These are phyloP conservation scores for Irpex sp. DNA, from an alignment of 1,284 basidiomycete genomes.

Conservation along the genomic window DNA sequence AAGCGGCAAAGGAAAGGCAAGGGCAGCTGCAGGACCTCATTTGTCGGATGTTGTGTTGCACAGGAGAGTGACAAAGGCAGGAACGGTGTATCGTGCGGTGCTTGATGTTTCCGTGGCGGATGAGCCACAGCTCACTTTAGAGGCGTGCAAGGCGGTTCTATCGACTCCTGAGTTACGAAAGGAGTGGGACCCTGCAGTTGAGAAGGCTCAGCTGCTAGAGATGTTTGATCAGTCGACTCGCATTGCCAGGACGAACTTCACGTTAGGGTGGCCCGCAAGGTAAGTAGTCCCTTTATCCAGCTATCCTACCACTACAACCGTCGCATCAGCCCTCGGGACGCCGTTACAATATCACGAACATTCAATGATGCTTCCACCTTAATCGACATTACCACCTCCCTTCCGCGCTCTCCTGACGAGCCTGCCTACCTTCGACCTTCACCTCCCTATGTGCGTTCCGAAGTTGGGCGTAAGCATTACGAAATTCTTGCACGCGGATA, in stretches of 20 bases:
- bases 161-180: conserved; percentile 82
- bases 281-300: conserved; percentile 38
- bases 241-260: conserved; percentile 87
- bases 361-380: conserved; percentile 80
- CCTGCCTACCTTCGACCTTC: conserved; percentile 91
- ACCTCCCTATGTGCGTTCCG: conserved; percentile 92
- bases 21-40: conserved; percentile 49
- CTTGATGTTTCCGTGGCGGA: conserved; percentile 66
- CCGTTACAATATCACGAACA: conserved; percentile 88
- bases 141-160: conserved; percentile 81
- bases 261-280: conserved; percentile 96
- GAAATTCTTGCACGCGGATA: background rate
- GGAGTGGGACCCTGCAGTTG: conserved; percentile 93
- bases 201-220: conserved; percentile 80
- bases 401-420: conserved; percentile 89
- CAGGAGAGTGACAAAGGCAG: conserved; percentile 63
- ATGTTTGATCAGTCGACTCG: conserved; percentile 84
- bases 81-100: conserved; percentile 79
- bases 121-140: conserved; percentile 63
- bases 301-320: conserved; percentile 16
- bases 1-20: conserved; percentile 58
- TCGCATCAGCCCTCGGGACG: conserved; percentile 73
- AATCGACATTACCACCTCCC: conserved; percentile 92
- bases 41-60: conserved; percentile 66
- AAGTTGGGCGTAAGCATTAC: conserved; percentile 66